Evolutionary conservation across 164 flowering plant genomes (phyloP), one percentile per base, ranked within the genome.

Genomic region (Annona squamosa): DNA sequence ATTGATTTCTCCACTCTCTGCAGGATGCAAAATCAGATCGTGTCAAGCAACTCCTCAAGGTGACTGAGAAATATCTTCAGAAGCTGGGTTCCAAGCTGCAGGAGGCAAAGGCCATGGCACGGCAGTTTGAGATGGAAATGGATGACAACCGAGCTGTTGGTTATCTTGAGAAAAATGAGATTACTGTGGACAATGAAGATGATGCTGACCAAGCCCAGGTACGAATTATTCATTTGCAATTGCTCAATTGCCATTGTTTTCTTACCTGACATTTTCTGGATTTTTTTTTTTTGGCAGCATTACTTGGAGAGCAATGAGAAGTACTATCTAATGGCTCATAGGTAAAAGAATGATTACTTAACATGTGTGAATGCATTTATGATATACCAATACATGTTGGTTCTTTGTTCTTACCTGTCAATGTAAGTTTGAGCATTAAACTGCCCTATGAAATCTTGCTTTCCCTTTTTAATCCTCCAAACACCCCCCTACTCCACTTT

Each of bases 1-100:
- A 64, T 37, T 64, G 67, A 64, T 64, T 19, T 43, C 19, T 64
- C 42, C 4, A 3, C 64, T 4, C 72, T 68, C n/a, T 79, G 41
- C 56, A 95, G 99, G 99, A 95, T 87, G 97, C 99, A 63, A 95
- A 95, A 80, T 95, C 99, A 57, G 99, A 95, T 74, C 93, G 99
- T 73, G 99, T 95, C 41, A 90, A 87, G 72, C 89, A 95, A 81
- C 88, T 95, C 67, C 92, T 95, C 41, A 95, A 93, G 77, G 99
- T 90, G 84, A 95, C 99, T 4, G 99, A 95, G 78, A 95, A 89
- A 72, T 95, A 95, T 86, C 95, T 95, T 77, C 98, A 90, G 70
- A 95, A 93, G 86, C 93, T 95, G 75, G 97, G 99, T 44, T 81
- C 97, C 61, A 95, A 91, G 81, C 80, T 95, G 46, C 85, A 84